phyloP scores from a whole-genome alignment of 2,329 filamentous ascomycete genomes.

The Penicillium sumatraense region DNA sequence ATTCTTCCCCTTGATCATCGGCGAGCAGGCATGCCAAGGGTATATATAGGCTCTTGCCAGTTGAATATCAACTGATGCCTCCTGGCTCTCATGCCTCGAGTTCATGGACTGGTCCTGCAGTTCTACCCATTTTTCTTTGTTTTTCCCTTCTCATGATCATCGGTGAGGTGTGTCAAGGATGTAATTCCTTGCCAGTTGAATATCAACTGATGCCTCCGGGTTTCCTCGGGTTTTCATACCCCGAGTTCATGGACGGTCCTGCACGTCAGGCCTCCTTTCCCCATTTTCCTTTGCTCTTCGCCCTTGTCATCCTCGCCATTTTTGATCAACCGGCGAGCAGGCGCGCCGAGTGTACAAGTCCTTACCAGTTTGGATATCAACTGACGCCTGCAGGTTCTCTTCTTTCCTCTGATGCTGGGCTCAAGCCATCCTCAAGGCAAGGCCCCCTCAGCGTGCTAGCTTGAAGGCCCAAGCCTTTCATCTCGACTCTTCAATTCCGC shows the following conservation, averaged over 20 bases:
- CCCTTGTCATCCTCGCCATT: too few species aligned
- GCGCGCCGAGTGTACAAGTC: neutral
- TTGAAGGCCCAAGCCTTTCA: neutral
- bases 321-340: neutral
- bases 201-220: neutral
- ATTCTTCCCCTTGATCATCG: too few species aligned
- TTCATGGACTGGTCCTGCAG: neutral
- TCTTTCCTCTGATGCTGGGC: too few species aligned
- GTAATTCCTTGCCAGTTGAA: neutral
- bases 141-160: too few species aligned
- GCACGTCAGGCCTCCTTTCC: too few species aligned
- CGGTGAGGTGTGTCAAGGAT: neutral
- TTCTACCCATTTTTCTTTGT: neutral
- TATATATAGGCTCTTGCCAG: neutral
- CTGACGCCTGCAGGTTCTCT: neutral
- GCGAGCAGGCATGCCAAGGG: neutral
- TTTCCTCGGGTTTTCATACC: too few species aligned
- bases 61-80: neutral
- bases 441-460: too few species aligned
- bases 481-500: neutral
- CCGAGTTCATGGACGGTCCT: too few species aligned
- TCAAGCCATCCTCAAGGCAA: neutral
- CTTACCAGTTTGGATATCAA: neutral
- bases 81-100: neutral
- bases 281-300: too few species aligned